These are phyloP conservation scores for Neospora caninum DNA, from an alignment of 169 alveolate species.

Conservation along the genomic window DNA sequence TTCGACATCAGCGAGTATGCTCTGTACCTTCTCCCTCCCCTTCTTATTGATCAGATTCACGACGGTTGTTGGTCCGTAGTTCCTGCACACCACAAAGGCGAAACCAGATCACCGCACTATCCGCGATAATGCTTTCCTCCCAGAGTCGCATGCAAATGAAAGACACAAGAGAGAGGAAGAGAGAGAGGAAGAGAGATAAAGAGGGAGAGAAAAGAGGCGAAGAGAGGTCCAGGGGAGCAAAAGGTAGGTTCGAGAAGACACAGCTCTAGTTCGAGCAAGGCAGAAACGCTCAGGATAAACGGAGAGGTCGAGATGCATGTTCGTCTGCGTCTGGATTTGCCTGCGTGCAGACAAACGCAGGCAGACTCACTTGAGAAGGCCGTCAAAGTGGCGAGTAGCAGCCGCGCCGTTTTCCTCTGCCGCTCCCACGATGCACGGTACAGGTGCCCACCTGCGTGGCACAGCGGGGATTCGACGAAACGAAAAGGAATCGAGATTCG, in stretches of 20 bases:
- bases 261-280: no score
- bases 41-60: constrained; percentile 87
- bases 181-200: background rate
- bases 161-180: no score
- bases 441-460: constrained; percentile 74
- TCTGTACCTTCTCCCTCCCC: constrained; percentile 77
- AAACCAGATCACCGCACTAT: no score
- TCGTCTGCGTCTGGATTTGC: no score
- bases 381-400: constrained; percentile 65
- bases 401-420: constrained; percentile 79
- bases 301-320: background rate
- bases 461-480: constrained; percentile 76
- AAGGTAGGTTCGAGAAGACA: no score
- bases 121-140: no score
- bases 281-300: background rate
- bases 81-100: constrained; percentile 23
- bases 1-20: background rate
- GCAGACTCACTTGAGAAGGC: constrained; percentile 35
- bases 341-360: no score
- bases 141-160: no score
- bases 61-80: constrained; percentile 77
- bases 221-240: background rate
- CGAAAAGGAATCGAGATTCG: no score
- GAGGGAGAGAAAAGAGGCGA: background rate
- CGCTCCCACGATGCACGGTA: constrained; percentile 59